Percentiles rank a stretch among this genome's conserved stretches.
These are phyloP conservation scores for Leccinum boreale DNA, from an alignment of 768 basidiomycete species.

Conservation along the genomic window DNA sequence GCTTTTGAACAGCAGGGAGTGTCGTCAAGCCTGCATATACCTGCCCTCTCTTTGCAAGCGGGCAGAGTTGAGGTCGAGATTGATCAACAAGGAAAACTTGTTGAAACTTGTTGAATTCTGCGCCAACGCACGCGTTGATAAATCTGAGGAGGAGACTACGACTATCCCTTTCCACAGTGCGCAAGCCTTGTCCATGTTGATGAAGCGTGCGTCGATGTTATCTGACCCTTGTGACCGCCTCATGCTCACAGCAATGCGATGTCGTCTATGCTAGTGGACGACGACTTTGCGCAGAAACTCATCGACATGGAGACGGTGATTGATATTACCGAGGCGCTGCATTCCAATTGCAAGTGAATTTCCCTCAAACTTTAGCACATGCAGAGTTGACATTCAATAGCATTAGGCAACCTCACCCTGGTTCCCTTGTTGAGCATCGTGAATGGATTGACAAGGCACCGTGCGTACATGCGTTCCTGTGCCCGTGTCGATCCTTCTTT, in stretches of 20 bases:
- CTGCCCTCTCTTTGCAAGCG: slow-evolving; percentile 29
- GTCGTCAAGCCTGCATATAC: slow-evolving; percentile 25
- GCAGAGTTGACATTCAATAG: not conserved
- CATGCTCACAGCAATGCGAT: not conserved
- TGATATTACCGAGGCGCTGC: slow-evolving; percentile 15
- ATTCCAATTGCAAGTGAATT: slow-evolving; percentile 14
- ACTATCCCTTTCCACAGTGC: slow-evolving; percentile 22
- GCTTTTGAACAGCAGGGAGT: slow-evolving; percentile 12
- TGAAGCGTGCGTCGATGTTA: slow-evolving; percentile 15
- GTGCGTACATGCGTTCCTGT: slow-evolving; percentile 1
- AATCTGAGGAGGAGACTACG: slow-evolving; percentile 15
- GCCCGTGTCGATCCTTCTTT: not conserved
- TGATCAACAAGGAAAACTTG: slow-evolving; percentile 20
- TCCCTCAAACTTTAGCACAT: not conserved
- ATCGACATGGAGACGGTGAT: slow-evolving; percentile 15
- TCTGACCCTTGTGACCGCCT: not conserved
- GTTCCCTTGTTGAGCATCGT: slow-evolving; percentile 23
- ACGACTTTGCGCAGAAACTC: slow-evolving; percentile 6
- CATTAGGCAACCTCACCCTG: slow-evolving; percentile 15
- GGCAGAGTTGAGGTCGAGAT: slow-evolving; percentile 3
- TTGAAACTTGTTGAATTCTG: slow-evolving; percentile 17
- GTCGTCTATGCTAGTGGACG: slow-evolving; percentile 10
- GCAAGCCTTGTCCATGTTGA: slow-evolving; percentile 25
- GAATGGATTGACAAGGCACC: slow-evolving; percentile 9
- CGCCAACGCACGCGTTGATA: slow-evolving; percentile 3